Percentiles rank a stretch among this genome's conserved stretches.
These are phyloP conservation scores for Beta corolliflora DNA, from an alignment of 179 eudicot species.

Conservation along the genomic window DNA sequence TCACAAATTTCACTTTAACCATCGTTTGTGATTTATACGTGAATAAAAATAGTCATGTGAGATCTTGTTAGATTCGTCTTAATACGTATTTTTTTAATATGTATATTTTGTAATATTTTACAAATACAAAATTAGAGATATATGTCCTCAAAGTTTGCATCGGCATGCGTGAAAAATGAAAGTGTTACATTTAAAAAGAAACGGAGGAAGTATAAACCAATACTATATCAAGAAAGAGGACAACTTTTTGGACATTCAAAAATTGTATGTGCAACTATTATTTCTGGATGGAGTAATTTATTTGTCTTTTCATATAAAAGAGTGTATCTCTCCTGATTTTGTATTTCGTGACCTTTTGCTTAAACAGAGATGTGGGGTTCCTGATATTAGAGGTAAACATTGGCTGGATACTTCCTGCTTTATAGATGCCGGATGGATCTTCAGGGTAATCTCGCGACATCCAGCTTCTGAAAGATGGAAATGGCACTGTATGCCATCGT, in stretches of 20 bases:
- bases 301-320: neutral
- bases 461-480: constrained; percentile 50
- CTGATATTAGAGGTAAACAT: constrained; percentile 31
- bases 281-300: neutral
- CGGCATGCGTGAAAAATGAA: too few species aligned
- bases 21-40: too few species aligned
- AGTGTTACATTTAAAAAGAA: too few species aligned
- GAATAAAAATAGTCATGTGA: too few species aligned
- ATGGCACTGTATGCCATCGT: constrained; percentile 51
- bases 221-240: neutral
- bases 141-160: too few species aligned
- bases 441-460: constrained; percentile 33
- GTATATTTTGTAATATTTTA: too few species aligned
- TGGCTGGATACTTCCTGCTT: constrained; percentile 43
- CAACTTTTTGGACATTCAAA: neutral
- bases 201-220: neutral
- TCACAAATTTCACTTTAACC: too few species aligned
- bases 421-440: constrained; percentile 31
- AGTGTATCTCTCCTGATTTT: neutral
- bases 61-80: too few species aligned
- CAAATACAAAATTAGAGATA: too few species aligned
- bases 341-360: constrained; percentile 16
- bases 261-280: neutral
- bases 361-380: constrained; percentile 52
- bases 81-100: too few species aligned